These are phyloP conservation scores for Zopfochytrium polystomum DNA, from an alignment of 371 early-diverging fungal species.

Conservation along the genomic window DNA sequence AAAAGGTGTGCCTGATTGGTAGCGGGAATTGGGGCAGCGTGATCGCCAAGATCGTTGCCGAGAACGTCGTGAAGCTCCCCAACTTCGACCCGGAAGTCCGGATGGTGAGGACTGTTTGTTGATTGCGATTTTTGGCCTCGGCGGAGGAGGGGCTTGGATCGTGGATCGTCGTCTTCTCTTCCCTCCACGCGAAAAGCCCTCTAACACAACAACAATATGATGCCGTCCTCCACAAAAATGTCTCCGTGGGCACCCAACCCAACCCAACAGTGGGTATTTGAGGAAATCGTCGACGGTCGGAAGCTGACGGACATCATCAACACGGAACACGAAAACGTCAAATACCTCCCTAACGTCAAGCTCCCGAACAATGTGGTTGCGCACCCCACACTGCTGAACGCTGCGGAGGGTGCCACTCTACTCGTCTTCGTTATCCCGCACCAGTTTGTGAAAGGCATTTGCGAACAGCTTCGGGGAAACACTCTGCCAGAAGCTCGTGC, in stretches of 20 bases:
- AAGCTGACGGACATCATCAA: slow-evolving; percentile 97
- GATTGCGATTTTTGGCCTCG: no score
- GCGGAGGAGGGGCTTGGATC: no score
- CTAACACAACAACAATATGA: no score
- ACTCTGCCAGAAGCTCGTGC: slow-evolving; percentile 73
- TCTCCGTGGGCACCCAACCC: no score
- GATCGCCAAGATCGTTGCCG: slow-evolving; percentile 90
- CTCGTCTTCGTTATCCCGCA: slow-evolving; percentile 96
- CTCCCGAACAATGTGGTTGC: slow-evolving; percentile 91
- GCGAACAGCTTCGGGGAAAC: slow-evolving; percentile 72
- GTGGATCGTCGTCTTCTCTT: no score
- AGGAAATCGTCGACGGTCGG: slow-evolving; percentile 81
- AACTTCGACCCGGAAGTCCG: slow-evolving; percentile 78
- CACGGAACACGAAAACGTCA: slow-evolving; percentile 86
- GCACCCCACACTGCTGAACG: slow-evolving; percentile 72
- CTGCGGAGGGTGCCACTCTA: slow-evolving; percentile 78
- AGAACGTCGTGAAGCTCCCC: slow-evolving; percentile 67
- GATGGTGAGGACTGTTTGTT: slow-evolving; percentile 54
- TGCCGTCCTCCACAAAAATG: no score
- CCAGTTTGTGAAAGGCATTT: slow-evolving; percentile 87
- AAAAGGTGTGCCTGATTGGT: slow-evolving; percentile 86
- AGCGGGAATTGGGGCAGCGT: slow-evolving; percentile 98
- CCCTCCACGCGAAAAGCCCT: no score
- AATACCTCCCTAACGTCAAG: slow-evolving; percentile 86
- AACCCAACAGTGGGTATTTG: slow-evolving; percentile 98